Percentiles rank a stretch among this genome's conserved stretches.
Conservation (phyloP, 225 moss, liverwort and hornwort species). For the Marchantia paleacea region DNA sequence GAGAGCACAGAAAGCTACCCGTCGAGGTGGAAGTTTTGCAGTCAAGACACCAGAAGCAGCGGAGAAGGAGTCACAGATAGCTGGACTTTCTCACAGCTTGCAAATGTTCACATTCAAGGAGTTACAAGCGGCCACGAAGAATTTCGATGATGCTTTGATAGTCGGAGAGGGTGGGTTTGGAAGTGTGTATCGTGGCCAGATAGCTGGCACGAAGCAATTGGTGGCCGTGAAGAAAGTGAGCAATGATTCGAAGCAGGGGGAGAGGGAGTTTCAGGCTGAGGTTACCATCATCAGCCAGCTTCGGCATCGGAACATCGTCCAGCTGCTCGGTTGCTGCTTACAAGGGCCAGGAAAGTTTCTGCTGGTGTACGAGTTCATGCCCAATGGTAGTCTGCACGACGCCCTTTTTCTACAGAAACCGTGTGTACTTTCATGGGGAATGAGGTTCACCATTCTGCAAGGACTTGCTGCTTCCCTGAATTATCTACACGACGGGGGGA, state of each 20-base stretch:
- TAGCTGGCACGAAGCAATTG: slow-evolving; percentile 28
- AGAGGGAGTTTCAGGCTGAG: slow-evolving; percentile 32
- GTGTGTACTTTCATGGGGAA: background rate
- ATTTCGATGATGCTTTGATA: slow-evolving; percentile 45
- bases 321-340: slow-evolving; percentile 27
- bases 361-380: slow-evolving; percentile 42
- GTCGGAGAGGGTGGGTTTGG: slow-evolving; percentile 56
- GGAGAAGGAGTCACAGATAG: background rate
- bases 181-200: slow-evolving; percentile 44
- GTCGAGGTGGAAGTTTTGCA: background rate
- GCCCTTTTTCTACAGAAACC: background rate
- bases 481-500: slow-evolving; percentile 48
- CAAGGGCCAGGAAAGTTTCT: slow-evolving; percentile 8
- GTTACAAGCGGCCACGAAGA: slow-evolving; percentile 48
- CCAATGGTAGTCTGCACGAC: slow-evolving; percentile 29
- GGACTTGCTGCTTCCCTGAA: slow-evolving; percentile 34
- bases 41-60: no score
- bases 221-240: slow-evolving; percentile 52
- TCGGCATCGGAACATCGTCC: slow-evolving; percentile 33
- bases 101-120: slow-evolving; percentile 42
- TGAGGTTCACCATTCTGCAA: slow-evolving; percentile 21
- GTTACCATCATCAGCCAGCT: slow-evolving; percentile 23
- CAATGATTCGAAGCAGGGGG: slow-evolving; percentile 41
- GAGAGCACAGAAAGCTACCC: no score
- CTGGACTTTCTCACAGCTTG: background rate